phyloP scores from a whole-genome alignment of 495 filamentous ascomycete species.

The Talaromyces stipitatus region DNA sequence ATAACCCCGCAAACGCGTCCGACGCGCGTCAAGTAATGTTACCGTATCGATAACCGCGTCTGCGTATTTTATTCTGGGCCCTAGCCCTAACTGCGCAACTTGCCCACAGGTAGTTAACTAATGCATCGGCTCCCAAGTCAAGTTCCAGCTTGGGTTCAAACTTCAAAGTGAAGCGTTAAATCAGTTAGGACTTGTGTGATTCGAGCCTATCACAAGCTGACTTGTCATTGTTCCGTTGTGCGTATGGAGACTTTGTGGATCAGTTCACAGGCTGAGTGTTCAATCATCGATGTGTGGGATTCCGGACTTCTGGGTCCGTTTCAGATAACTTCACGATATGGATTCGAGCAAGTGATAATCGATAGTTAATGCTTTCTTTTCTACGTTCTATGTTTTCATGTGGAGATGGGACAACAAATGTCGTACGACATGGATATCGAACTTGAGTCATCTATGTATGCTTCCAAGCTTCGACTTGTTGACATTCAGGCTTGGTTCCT shows the following conservation, averaged over 20 bases:
- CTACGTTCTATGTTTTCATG: background rate
- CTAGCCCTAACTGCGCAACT: background rate
- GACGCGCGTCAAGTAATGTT: slow-evolving; percentile 5
- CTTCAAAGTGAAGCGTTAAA: background rate
- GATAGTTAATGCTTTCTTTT: background rate
- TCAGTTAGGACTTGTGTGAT: background rate
- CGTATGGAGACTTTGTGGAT: background rate
- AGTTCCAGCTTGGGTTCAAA: background rate
- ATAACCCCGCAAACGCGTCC: slow-evolving; percentile 7
- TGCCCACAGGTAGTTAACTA: background rate
- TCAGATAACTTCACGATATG: background rate
- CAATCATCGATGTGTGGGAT: background rate
- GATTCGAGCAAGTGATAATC: background rate
- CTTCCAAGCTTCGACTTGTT: background rate
- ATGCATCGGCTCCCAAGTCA: background rate
- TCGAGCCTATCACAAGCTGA: background rate
- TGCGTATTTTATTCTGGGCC: background rate
- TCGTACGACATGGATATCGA: no score
- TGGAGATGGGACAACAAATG: background rate
- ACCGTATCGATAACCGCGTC: slow-evolving; percentile 5
- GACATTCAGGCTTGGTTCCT: background rate
- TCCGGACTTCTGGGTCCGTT: background rate
- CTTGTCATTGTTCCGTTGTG: no score
- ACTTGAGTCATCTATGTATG: no score
- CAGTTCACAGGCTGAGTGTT: background rate